A percentile compares a stretch with the other conserved stretches of the same genome.
These are phyloP conservation scores for Alternaria alternata DNA, from an alignment of 2,329 filamentous ascomycete species.

Conservation along the genomic window DNA sequence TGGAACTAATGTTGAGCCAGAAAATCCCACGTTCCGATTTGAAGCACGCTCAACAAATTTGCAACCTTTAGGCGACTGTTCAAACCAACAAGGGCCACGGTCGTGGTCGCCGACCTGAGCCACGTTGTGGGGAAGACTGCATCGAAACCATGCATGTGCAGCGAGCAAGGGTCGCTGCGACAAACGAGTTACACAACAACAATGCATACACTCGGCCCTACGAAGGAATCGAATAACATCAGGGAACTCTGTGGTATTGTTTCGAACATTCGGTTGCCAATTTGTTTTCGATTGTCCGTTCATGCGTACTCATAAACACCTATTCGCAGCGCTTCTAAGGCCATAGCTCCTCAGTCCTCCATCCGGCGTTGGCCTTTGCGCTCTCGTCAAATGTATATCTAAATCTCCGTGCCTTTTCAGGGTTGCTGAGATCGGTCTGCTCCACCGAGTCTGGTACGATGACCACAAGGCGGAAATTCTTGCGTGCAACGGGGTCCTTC, in stretches of 20 bases:
- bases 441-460: constrained; percentile 85
- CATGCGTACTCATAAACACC: not conserved
- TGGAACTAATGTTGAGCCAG: not conserved
- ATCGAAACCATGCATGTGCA: constrained; percentile 15
- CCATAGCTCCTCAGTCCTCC: constrained; percentile 62
- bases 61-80: not conserved
- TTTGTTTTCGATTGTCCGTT: not conserved
- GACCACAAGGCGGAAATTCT: constrained; percentile 85
- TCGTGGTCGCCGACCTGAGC: constrained; percentile 43
- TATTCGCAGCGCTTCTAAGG: constrained; percentile 29
- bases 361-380: constrained; percentile 56
- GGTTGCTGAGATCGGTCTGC: constrained; percentile 73
- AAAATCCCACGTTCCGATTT: not conserved
- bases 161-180: not conserved
- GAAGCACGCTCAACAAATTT: constrained; percentile 4
- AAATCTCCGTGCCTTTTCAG: constrained; percentile 69
- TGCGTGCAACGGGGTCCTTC: constrained; percentile 73
- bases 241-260: not conserved
- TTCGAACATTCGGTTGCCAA: not conserved
- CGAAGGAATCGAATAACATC: not conserved
- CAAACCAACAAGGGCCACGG: not conserved
- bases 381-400: constrained; percentile 68
- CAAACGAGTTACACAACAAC: constrained; percentile 8
- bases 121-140: constrained; percentile 26
- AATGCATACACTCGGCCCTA: not conserved